Evolutionary conservation across 2,329 filamentous ascomycete genomes (phyloP), one percentile per base, ranked within the genome.

Genomic region (Colletotrichum caudatum): DNA sequence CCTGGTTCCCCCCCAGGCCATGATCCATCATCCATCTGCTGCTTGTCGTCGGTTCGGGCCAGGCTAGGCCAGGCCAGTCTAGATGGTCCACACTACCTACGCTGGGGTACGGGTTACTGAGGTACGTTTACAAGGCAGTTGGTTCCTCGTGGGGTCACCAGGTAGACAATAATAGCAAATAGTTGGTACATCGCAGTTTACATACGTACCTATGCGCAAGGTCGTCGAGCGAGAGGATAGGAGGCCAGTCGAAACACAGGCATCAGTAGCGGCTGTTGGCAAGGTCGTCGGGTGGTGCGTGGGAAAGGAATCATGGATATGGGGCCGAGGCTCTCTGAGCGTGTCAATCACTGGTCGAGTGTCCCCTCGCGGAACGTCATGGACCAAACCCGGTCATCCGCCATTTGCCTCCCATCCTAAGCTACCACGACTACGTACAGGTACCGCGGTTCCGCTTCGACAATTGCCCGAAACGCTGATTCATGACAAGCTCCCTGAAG

Each of bases 331-430:
- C 57, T 51, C 44, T 44, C 35, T 67, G 63, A 71, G 68, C 53
- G 57, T 39, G 68, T 62, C 69, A 64, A 71, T 71, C 69, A 53
- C 51, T 46, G 44, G 51, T 59, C 58, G 48, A 71, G 51, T 68
- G 69, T 58, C 41, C 39, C 35, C 16, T 26, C n/a, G 29, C 29
- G 51, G 51, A 46, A 58, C 64, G 58, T 68, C 69, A 60, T 44
- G 18, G 58, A 63, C 48, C 48, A 58, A 53, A 53, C 58, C 64
- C 18, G 37, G 14, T 18, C 51, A 37, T 48, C 62, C 16, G 58
- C 54, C 50, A 60, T 53, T 54, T 23, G 41, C 41, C 16, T 20
- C 1, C 16, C 9, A 35, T 9, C 35, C 35, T 35, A 8, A 8
- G 3, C 26, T 29, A 29, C 26, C 3, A 2, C 2, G 2, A 29